Evolutionary conservation across 352 stramenopile genomes (phyloP), one percentile per base, ranked within the genome.

Genomic region (Peronospora belbahrii): DNA sequence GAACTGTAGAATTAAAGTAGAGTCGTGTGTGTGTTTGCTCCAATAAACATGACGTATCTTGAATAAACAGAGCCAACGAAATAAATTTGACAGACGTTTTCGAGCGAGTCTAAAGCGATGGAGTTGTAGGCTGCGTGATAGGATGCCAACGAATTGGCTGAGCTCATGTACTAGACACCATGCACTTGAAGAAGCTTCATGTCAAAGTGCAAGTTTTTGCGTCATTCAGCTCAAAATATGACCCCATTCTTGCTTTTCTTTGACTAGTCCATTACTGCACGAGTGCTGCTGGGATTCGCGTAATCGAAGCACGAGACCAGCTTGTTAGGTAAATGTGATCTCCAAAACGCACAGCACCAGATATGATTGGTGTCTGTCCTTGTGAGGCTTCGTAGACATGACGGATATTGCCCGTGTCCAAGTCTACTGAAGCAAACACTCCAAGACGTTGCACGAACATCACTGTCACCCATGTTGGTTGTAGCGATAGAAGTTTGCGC

Each of bases 321-420:
- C 63, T 80, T 15, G 54, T 65, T 24, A 85, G 30, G 58, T 85
- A 85, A 30, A 74, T 67, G 53, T 78, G 58, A 32, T 75, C 64
- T 19, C 66, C 70, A 20, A 76, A 70, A 14, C 55, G 57, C 37
- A 46, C 19, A 14, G 69, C 65, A 0, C 66, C 61, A 15, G 74
- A 79, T 22, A 78, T 45, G 37, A 70, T 61, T 6, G 48, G 55
- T 13, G 62, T 68, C 27, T 61, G 38, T 15, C 65, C 68, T 22
- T 64, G 48, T n/a, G 42, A 65, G 40, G 74, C 65, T 33, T 76
- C 62, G 51, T 70, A 80, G 7, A 81, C 59, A 10, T 73, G 49
- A 10, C 38, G 45, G 6, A 85, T 48, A 11, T 80, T 56, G 0
- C 74, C 74, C 2, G 57, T 69, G 2, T 59, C 46, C 19, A 78